Evolutionary conservation across 2,329 filamentous ascomycete genomes (phyloP), one percentile per base, ranked within the genome.

Genomic region (Colletotrichum eleusines): DNA sequence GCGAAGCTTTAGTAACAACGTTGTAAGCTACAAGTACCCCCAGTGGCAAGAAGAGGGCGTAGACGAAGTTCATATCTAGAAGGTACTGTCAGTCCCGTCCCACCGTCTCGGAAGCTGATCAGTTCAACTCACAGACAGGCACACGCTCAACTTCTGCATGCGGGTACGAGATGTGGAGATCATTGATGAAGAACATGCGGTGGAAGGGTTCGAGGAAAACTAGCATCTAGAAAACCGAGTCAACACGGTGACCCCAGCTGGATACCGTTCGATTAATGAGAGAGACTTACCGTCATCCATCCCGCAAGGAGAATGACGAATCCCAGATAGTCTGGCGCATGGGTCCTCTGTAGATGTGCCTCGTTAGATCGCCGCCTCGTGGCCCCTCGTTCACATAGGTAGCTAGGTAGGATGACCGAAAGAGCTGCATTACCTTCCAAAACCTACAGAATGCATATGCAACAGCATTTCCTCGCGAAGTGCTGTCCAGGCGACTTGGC

Each of bases 141-240:
- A 99, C 96, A 73, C 94, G 89, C 81, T 99, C 95, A 61, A 92
- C 82, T 67, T 92, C 86, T 28, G 96, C 94, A 81, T 97, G 92
- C 0, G 96, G 96, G 77, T 92, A 98, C 74, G 94, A 91, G 71
- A 98, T 94, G 60, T 90, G 85, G 31, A 93, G 87, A 79, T 98
- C 94, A 78, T 94, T 92, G 73, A 98, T 88, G 74, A 90, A 92
- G 83, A 99, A 98, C 89, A 98, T 92, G 82, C 94, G 94, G 80
- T 98, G 94, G 79, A 98, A 98, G 0, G 96, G 96, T 72, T 91
- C 90, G 75, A 93, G 87, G 74, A 92, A 85, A 76, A 92, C 83
- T 80, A 90, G 86, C 53, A 94, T 85, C 87, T 93, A 77, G 81
- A 77, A 20, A 77, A 59, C 33, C 75, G 74, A 59, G 33, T n/a